Evolutionary conservation across 2,329 filamentous ascomycete genomes (phyloP), one percentile per base, ranked within the genome.

Genomic region (Pseudopithomyces maydicus): DNA sequence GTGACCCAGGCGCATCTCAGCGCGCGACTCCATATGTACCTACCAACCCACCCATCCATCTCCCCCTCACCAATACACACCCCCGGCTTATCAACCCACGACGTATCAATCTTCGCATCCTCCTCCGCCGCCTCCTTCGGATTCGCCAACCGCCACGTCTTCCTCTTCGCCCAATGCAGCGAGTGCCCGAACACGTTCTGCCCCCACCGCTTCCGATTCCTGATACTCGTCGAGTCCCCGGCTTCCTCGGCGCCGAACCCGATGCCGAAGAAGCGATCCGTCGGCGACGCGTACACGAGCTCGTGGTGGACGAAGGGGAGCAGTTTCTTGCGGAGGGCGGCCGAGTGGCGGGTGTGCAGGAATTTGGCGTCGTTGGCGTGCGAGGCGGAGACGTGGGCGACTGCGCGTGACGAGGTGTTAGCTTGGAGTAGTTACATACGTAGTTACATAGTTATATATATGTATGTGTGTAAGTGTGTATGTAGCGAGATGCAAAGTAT

Each of bases 271-370:
- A 29, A 10, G 2, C 17, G 11, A 44, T 56, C 54, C 32, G 48
- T 42, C 11, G 54, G 54, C 29, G 46, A 44, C 33, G 54, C 54
- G n/a, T 36, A 56, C 10, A 56, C 49, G 8, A 52, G 15, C 43
- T 56, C 54, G 22, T 48, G 43, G 10, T 48, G 12, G 5, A 35
- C 54, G 19, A 56, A 51, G 12, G 44, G 20, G 15, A 56, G 14
- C 15, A 51, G 29, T 15, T 26, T 39, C 33, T 54, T 32, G 38
- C 35, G n/a, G 19, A 45, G 17, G 14, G 10, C 22, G 2, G 43
- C 8, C 6, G 43, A 8, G 6, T 45, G 20, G 29, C 33, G 12
- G 26, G 23, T 19, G 15, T 46, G 48, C 10, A 48, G 35, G 26
- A 55, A 55, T 46, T 55, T 55, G 36, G 36, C 11, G n/a, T 20